Evolutionary conservation across 2,329 filamentous ascomycete species (phyloP), one percentile per base, ranked within the genome.

Genomic region (Fusarium annulatum): DNA sequence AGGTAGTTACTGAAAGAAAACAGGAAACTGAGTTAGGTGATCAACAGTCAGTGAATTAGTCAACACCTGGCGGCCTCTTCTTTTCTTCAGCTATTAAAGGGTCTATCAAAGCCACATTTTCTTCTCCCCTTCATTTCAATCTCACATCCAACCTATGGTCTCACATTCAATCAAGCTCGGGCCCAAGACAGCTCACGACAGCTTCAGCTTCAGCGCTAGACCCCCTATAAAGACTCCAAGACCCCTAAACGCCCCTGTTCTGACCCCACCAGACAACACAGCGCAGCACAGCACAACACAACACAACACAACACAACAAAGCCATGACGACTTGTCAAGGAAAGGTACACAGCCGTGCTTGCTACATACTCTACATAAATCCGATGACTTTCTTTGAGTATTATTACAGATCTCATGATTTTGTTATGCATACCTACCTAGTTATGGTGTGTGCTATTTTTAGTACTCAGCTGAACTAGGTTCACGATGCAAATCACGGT

Each of bases 141-240:
- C 23, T 23, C 23, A 23, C 23, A 23, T 23, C 23, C 23, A 23
- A 23, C 23, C 23, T 23, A 23, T 23, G 23, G 23, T 23, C 23
- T 23, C 23, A 23, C 23, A 23, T 33, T 26, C 39, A 61, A 28
- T 33, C 45, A 67, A 63, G 57, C 63, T 53, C 21, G 42, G 41
- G 48, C 61, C 63, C 34, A 56, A 30, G 45, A 28, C 45, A 64
- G 34, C 62, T 61, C 64, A 67, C 38, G 48, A 68, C 55, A 68
- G 56, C 65, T 68, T 68, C 55, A 68, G 64, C 64, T 68, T 68
- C 65, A 68, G 64, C 41, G 56, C 30, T 30, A 39, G 56, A 30
- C 64, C 56, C 56, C 33, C 65, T 68, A 41, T 34, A 67, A 30
- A 53, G 64, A 55, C 64, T 36, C 42, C 30, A 45, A 34, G 55